phyloP scores from a whole-genome alignment of 1,284 basidiomycete genomes.

The Sporisorium sorghi region DNA sequence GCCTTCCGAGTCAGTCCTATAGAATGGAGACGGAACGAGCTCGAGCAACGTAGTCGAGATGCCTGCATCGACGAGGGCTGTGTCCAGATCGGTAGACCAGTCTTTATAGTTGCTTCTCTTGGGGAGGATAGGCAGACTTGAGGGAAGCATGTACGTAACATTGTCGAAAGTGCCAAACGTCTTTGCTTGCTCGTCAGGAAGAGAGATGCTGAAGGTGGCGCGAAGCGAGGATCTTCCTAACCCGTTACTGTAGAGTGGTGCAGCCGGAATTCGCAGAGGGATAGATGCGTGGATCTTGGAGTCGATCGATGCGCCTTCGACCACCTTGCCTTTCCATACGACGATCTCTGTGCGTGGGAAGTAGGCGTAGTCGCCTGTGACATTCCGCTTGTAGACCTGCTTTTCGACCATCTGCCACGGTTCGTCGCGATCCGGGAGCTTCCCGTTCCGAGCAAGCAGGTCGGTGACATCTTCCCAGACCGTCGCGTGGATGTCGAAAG shows the following conservation, averaged over 20 bases:
- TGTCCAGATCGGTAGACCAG: conserved; percentile 6
- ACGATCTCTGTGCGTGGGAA: conserved; percentile 12
- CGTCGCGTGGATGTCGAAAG: conserved; percentile 19
- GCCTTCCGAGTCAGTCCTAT: conserved; percentile 1
- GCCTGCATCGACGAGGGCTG: conserved; percentile 13
- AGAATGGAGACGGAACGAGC: conserved; percentile 23
- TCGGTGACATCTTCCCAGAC: conserved; percentile 27
- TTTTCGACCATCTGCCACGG: conserved; percentile 10
- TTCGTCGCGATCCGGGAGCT: conserved; percentile 7
- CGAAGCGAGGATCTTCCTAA: conserved; percentile 17
- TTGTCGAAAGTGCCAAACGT: conserved; percentile 13
- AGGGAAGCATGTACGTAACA: conserved; percentile 5
- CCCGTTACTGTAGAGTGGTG: conserved; percentile 16
- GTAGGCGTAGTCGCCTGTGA: neutral
- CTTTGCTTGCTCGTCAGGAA: conserved; percentile 9
- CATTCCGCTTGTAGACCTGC: neutral
- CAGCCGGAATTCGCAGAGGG: conserved; percentile 10
- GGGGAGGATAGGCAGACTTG: conserved; percentile 3
- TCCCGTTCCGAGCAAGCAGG: conserved; percentile 14
- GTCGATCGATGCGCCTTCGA: neutral
- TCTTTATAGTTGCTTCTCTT: conserved; percentile 3
- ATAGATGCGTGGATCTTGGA: conserved; percentile 15
- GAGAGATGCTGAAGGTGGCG: conserved; percentile 22
- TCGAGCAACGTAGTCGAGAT: conserved; percentile 11
- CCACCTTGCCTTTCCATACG: conserved; percentile 5